Percentiles rank a stretch among this genome's conserved stretches.
Conservation (phyloP, 495 filamentous ascomycete species). For the Annulohypoxylon maeteangense region DNA sequence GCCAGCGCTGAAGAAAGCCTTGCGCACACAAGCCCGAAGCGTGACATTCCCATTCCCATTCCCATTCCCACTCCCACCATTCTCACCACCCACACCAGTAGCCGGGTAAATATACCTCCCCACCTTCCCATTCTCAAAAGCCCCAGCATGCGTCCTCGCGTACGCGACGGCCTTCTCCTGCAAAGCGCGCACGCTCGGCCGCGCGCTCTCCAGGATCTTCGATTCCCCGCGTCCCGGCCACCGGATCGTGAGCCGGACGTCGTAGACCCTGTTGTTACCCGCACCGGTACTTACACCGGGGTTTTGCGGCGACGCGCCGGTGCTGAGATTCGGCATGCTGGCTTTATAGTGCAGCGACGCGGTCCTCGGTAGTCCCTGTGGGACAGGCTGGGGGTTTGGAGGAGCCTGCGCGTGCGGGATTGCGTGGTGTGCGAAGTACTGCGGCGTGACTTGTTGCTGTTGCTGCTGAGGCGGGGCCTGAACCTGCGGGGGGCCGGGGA, state of each 20-base stretch:
- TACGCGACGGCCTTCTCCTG: constrained; percentile 44
- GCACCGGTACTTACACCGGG: too few relatives aligned
- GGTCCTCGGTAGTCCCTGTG: too few relatives aligned
- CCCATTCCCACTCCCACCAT: too few relatives aligned
- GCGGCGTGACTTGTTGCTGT: too few relatives aligned
- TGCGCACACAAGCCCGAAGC: constrained; percentile 34
- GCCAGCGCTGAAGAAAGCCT: constrained; percentile 33
- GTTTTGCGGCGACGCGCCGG: too few relatives aligned
- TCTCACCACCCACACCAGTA: not conserved
- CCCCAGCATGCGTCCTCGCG: constrained; percentile 32
- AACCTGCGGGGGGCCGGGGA: not conserved
- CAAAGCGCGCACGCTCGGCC: constrained; percentile 40
- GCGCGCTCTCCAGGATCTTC: constrained; percentile 41
- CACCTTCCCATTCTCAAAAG: constrained; percentile 20
- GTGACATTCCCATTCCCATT: not conserved
- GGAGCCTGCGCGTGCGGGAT: constrained; percentile 3
- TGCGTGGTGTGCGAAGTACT: not conserved
- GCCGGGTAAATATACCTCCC: not conserved
- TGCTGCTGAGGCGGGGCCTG: constrained; percentile 2
- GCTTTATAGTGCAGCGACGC: constrained; percentile 20
- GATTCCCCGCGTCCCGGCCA: constrained; percentile 47
- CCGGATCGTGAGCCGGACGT: constrained; percentile 48
- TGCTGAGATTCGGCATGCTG: not conserved
- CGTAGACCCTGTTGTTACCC: constrained; percentile 1
- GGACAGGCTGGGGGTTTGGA: too few relatives aligned